Conservation (phyloP, 2,329 filamentous ascomycete species). For the Furcasterigmium sp. region DNA sequence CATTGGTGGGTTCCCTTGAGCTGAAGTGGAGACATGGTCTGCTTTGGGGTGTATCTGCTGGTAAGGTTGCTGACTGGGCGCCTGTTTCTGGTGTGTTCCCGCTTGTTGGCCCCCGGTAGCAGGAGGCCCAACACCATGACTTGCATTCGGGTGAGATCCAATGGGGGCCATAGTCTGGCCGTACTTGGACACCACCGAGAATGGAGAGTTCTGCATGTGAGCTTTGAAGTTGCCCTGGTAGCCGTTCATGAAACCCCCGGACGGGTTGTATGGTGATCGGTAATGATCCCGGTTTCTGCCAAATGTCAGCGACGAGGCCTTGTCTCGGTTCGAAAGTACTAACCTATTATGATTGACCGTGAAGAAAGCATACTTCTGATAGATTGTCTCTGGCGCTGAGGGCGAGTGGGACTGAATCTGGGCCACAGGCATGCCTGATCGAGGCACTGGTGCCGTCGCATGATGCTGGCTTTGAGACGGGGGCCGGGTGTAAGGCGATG, state of each 20-base stretch:
- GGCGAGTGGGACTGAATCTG: neutral
- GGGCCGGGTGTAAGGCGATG: too few relatives aligned
- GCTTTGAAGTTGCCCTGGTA: constrained; percentile 49
- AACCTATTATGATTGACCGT: constrained; percentile 56
- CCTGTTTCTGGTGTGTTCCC: too few relatives aligned
- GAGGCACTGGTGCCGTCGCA: neutral
- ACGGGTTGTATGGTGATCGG: constrained; percentile 52
- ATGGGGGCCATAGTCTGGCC: too few relatives aligned
- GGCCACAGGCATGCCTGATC: neutral
- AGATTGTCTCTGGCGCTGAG: constrained; percentile 17
- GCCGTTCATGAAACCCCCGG: constrained; percentile 56
- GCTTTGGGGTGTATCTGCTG: too few relatives aligned
- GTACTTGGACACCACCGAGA: neutral
- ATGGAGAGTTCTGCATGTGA: constrained; percentile 28
- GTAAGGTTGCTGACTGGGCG: too few relatives aligned
- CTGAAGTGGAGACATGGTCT: too few relatives aligned
- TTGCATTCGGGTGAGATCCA: too few relatives aligned
- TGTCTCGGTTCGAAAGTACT: too few relatives aligned
- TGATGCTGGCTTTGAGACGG: too few relatives aligned
- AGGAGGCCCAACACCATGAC: too few relatives aligned
- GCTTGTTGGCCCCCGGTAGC: too few relatives aligned
- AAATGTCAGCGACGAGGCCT: constrained; percentile 13
- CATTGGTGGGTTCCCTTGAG: too few relatives aligned
- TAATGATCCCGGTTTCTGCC: constrained; percentile 50
- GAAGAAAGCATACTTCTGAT: constrained; percentile 53